Base-by-base conservation (phyloP, 306 rosid genomes). In the Sindora glabra region DNA sequence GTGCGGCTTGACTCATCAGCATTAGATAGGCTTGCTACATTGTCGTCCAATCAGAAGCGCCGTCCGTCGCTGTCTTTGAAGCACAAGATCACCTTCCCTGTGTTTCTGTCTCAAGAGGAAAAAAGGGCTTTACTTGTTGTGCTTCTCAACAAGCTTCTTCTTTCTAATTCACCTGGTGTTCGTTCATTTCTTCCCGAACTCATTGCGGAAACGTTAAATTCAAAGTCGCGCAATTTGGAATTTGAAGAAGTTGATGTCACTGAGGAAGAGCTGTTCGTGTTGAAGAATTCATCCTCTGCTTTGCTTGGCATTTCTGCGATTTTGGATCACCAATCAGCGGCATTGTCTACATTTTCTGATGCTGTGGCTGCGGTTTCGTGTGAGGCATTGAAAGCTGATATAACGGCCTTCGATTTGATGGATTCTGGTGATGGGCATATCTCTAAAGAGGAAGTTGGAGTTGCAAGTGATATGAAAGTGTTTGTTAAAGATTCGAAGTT, bases 371-470 rank as follows among this genome's bases (percentile, higher is more conserved):
- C 89, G 16, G 39, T 92, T 3, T 83, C 99, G 2, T 92, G 99
- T 67, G 95, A 92, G 78, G 90, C 94, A 1, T 63, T 67, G 48
- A 86, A 67, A 46, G 94, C 99, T 0, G 89, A 89, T 32, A 73
- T 82, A 2, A 16, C 75, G 5, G 85, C 77, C 8, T 82, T 92
- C 46, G 77, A 63, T 65, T 59, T 77, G 75, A 57, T 78, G 62
- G 98, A 88, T 75, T 79, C 90, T 1, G 98, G 99, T 1, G 96
- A 86, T 12, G 95, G 95, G 5, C 67, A 44, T 14, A 64, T 78
- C 5, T 63, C 76, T 0, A 92, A 92, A 71, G 99, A 86, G 59
- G 90, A 78, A 63, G 89, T 77, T 64, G 89, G 83, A 16, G 95
- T 88, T 9, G 83, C 90, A 14, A 74, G 74, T 29, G 95, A 83